Evolutionary conservation across 306 rosid genomes (phyloP).

Genomic region (Ziziphus jujuba): DNA sequence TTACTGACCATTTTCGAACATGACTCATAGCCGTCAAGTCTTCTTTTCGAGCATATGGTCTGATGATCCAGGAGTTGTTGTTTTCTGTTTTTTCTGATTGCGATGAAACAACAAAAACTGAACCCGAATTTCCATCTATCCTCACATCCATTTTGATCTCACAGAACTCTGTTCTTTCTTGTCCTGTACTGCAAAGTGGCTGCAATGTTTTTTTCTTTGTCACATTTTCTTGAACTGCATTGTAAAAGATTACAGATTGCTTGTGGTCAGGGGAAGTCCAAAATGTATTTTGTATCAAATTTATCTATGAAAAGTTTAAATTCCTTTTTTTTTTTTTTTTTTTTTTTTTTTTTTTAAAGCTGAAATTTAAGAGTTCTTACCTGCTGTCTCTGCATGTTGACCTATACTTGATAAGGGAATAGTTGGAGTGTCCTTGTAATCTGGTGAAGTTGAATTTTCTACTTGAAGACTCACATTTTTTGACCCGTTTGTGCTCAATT

Average conservation of each 20-base stretch:
- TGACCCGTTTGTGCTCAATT: neutral
- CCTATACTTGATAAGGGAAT: neutral
- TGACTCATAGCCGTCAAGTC: constrained; percentile 52
- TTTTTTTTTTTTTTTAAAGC: no score
- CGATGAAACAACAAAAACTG: constrained; percentile 46
- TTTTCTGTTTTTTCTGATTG: constrained; percentile 30
- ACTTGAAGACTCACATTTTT: neutral
- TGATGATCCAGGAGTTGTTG: constrained; percentile 51
- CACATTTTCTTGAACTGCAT: constrained; percentile 37
- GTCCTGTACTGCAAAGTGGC: constrained; percentile 46
- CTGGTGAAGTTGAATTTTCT: neutral
- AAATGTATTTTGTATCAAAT: neutral
- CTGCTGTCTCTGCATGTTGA: neutral
- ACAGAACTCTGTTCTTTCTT: constrained; percentile 60
- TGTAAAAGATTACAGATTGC: neutral
- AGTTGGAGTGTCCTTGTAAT: neutral
- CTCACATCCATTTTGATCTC: constrained; percentile 47
- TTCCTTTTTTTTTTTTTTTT: no score
- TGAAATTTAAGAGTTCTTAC: constrained; percentile 15
- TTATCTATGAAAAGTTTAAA: no score
- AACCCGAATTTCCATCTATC: constrained; percentile 52
- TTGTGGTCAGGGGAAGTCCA: no score
- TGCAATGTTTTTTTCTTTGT: constrained; percentile 28
- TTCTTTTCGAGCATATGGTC: constrained; percentile 71
- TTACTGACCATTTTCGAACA: constrained; percentile 64